Conservation (phyloP, 139 green algal genomes). For the Micractinium conductrix region DNA sequence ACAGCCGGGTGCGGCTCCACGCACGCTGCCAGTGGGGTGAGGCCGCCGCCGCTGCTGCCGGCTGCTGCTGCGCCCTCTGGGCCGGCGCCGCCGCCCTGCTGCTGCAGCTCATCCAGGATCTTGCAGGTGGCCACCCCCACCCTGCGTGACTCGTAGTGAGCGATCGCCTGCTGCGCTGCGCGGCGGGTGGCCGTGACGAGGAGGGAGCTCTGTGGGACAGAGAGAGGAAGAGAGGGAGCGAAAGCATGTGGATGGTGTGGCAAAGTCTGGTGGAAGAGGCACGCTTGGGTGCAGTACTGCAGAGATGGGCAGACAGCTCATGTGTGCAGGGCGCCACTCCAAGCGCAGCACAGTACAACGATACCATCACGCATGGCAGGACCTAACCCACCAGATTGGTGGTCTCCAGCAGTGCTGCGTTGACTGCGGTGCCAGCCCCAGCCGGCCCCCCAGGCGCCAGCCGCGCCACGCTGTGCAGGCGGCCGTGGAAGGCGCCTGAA, state of each 20-base stretch:
- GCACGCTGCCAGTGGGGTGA: not conserved
- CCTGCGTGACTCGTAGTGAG: conserved; percentile 38
- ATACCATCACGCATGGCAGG: not conserved
- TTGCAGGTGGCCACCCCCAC: conserved; percentile 61
- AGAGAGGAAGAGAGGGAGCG: not conserved
- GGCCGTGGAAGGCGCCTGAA: conserved; percentile 44
- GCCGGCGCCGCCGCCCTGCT: not conserved
- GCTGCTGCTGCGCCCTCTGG: not conserved
- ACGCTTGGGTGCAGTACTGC: not conserved
- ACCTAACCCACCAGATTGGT: conserved; percentile 39
- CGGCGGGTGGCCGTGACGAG: conserved; percentile 54
- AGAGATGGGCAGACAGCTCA: not conserved
- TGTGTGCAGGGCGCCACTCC: no score
- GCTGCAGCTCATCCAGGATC: conserved; percentile 40
- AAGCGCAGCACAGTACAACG: not conserved
- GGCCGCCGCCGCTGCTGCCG: not conserved
- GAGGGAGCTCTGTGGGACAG: conserved; percentile 23
- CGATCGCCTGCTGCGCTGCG: conserved; percentile 42
- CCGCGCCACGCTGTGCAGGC: conserved; percentile 48
- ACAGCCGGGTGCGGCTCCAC: not conserved
- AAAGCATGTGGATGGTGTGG: not conserved
- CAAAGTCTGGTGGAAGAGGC: not conserved
- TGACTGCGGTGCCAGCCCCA: conserved; percentile 36
- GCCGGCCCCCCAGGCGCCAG: conserved; percentile 8
- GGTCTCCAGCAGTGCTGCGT: conserved; percentile 57